Evolutionary conservation across 225 moss, liverwort and hornwort genomes (phyloP), one percentile per base, ranked within the genome.

Genomic region (Neckera pumila): DNA sequence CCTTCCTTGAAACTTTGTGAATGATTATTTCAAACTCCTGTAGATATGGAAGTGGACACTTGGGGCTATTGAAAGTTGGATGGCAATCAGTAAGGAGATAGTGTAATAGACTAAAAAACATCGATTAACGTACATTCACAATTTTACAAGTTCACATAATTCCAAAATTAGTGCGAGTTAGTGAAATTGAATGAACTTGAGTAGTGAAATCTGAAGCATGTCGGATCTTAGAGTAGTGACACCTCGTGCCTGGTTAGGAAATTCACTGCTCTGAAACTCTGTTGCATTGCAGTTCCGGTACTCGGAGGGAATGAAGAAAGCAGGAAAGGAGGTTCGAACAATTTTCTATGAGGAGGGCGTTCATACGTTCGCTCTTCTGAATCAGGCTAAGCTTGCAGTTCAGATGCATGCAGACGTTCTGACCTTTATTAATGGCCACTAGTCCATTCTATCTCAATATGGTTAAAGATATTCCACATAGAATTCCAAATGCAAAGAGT

Each of bases 241-340:
- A 43, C 60, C 33, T 20, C 12, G 20, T 59, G 76, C 82, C 43
- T 61, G 57, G n/a, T 26, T 57, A 30, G 26, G 79, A 61, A 75
- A 76, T 57, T 70, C 3, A 62, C 31, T 62, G 28, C 30, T 15
- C 76, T 64, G 75, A 88, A 93, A 90, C 57, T 26, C 23, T 71
- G 34, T 59, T 63, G 45, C 53, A 82, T 38, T 84, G 78, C 88
- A 88, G 89, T 72, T 40, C 82, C 80, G 91, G 38, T 95, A 93
- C 43, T 86, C 91, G 43, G 92, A 93, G 73, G 95, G 93, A 11
- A 33, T 95, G 91, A 91, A 90, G 87, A 95, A 92, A 87, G 91
- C 92, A 69, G 95, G 95, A 31, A 95, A 95, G 82, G 79, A 91
- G 38, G 76, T 95, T 26, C 86, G 89, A 60, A 91, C 90, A 6